These are phyloP conservation scores for Cyberlindnera amylophila DNA, from an alignment of 805 yeast genomes.

Conservation along the genomic window DNA sequence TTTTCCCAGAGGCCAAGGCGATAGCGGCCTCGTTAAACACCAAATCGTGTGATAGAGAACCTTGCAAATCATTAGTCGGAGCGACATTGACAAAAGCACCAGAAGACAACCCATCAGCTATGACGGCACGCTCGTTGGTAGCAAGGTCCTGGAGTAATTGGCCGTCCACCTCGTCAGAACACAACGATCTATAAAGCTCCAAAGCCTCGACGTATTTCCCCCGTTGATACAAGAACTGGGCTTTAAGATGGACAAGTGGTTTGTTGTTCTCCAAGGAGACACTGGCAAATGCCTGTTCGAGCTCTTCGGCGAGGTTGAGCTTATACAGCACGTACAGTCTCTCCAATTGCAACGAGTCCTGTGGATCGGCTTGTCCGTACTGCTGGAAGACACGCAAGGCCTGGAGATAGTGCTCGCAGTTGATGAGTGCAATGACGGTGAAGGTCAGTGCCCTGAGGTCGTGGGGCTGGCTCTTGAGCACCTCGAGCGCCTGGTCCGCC, in stretches of 20 bases:
- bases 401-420: constrained; percentile 55
- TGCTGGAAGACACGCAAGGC: constrained; percentile 43
- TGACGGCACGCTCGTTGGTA: constrained; percentile 66
- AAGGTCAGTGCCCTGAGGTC: constrained; percentile 35
- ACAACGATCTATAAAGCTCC: constrained; percentile 45
- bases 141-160: constrained; percentile 43
- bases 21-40: constrained; percentile 63
- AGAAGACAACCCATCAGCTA: constrained; percentile 40
- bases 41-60: constrained; percentile 47
- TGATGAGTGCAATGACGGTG: constrained; percentile 59
- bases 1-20: constrained; percentile 41
- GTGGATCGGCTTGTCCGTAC: constrained; percentile 30
- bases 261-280: constrained; percentile 26
- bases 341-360: constrained; percentile 44
- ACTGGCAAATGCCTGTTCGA: constrained; percentile 26
- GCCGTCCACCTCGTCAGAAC: constrained; percentile 33
- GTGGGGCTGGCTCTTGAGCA: constrained; percentile 26
- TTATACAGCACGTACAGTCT: constrained; percentile 63
- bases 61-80: constrained; percentile 17
- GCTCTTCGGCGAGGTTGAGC: constrained; percentile 34
- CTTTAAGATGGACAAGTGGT: constrained; percentile 46
- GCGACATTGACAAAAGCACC: constrained; percentile 16
- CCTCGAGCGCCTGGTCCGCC: constrained; percentile 25
- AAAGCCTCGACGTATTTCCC: constrained; percentile 52
- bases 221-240: constrained; percentile 47